Evolutionary conservation across 2,329 filamentous ascomycete genomes (phyloP).

Genomic region (Beauveria australis): DNA sequence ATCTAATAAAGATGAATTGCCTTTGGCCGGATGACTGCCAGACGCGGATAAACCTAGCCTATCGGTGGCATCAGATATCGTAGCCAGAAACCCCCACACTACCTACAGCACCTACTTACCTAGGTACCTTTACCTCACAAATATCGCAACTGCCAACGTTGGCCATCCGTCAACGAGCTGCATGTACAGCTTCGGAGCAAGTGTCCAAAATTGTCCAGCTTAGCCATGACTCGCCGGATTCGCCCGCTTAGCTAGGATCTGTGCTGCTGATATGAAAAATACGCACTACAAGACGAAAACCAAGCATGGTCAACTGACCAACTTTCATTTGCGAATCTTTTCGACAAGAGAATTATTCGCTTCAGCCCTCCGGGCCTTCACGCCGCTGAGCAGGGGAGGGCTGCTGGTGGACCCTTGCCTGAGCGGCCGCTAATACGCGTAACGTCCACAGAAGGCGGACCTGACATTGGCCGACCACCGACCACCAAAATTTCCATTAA

Average conservation of each 20-base stretch:
- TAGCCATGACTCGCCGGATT: neutral
- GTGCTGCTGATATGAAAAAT: neutral
- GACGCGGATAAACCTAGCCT: neutral
- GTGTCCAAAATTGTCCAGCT: neutral
- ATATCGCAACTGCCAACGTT: conserved; percentile 1
- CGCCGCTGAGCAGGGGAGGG: neutral
- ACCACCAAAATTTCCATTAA: neutral
- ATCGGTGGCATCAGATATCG: neutral
- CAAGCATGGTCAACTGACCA: neutral
- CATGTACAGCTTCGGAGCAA: neutral
- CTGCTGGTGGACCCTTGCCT: neutral
- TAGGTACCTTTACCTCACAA: too few relatives aligned
- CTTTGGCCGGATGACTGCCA: neutral
- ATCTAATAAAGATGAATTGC: neutral
- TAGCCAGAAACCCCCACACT: neutral
- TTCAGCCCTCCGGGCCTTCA: neutral
- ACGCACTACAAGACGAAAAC: neutral
- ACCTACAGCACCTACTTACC: too few relatives aligned
- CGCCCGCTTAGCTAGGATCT: neutral
- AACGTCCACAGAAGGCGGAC: neutral
- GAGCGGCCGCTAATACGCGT: neutral
- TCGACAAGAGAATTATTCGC: neutral
- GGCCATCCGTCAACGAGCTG: neutral
- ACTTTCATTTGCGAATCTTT: neutral
- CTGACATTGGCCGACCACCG: neutral